These are phyloP conservation scores for Mycena alexandri DNA, from an alignment of 768 basidiomycete species.

Conservation along the genomic window DNA sequence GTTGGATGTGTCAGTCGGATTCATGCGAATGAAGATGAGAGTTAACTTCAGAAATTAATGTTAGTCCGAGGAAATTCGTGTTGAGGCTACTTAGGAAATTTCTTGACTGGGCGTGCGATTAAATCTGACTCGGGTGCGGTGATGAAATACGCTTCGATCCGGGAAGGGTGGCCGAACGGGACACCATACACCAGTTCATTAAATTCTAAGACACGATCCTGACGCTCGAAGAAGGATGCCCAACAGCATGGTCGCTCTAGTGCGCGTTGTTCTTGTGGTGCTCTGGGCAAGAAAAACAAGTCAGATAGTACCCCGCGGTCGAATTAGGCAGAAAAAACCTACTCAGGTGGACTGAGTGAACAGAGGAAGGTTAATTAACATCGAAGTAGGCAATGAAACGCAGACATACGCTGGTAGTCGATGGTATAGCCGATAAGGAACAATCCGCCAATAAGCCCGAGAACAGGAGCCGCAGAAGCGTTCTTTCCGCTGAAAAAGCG, in stretches of 20 bases:
- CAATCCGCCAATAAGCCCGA: conserved; percentile 71
- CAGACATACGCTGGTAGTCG: conserved; percentile 87
- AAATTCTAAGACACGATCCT: neutral
- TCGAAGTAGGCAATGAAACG: conserved; percentile 27
- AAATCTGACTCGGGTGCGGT: neutral
- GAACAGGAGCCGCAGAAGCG: conserved; percentile 79
- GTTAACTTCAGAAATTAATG: too few relatives aligned
- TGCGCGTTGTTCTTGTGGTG: conserved; percentile 95
- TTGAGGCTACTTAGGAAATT: too few relatives aligned
- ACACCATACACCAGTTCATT: conserved; percentile 1
- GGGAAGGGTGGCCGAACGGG: neutral
- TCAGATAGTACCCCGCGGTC: conserved; percentile 38
- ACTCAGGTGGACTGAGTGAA: conserved; percentile 84
- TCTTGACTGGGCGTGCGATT: too few relatives aligned
- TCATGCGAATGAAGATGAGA: too few relatives aligned
- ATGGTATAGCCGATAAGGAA: conserved; percentile 88
- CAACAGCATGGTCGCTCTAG: conserved; percentile 48
- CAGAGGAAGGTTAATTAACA: conserved; percentile 13
- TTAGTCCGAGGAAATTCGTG: too few relatives aligned
- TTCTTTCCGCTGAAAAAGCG: conserved; percentile 89
- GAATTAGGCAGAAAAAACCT: conserved; percentile 46
- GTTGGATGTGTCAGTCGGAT: too few relatives aligned
- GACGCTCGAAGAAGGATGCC: conserved; percentile 1
- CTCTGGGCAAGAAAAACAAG: conserved; percentile 57
- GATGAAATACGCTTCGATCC: too few relatives aligned